Percentiles rank a stretch among this genome's conserved stretches.
phyloP scores from a whole-genome alignment of 192 early-diverging fungal genomes.

The Endogone sp. region DNA sequence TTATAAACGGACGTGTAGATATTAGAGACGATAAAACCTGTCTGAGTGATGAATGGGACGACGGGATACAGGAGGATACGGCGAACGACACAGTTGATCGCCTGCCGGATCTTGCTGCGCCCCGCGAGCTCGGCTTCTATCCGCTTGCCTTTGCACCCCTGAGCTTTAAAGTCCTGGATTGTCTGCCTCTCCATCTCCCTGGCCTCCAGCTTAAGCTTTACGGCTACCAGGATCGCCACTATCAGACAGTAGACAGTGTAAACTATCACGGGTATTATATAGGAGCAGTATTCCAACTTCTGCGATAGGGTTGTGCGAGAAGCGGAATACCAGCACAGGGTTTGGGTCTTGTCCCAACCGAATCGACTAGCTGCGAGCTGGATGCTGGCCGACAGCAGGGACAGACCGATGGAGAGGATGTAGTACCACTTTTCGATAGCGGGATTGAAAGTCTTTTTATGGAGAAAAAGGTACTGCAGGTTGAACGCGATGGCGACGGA shows the following conservation, averaged over 20 bases:
- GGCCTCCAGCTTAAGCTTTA: constrained; percentile 5
- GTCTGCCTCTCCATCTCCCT: constrained; percentile 2
- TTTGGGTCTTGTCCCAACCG: constrained; percentile 6
- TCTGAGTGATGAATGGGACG: constrained; percentile 12
- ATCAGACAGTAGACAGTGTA: constrained; percentile 11
- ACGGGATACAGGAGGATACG: constrained; percentile 16
- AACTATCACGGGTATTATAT: background rate
- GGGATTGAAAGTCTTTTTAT: constrained; percentile 4
- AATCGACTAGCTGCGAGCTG: constrained; percentile 5
- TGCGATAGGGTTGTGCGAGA: background rate
- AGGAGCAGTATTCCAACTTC: constrained; percentile 4
- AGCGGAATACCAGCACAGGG: constrained; percentile 13
- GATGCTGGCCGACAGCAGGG: constrained; percentile 2
- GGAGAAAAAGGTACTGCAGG: constrained; percentile 12
- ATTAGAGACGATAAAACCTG: constrained; percentile 9
- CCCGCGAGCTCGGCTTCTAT: constrained; percentile 7
- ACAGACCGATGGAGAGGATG: background rate
- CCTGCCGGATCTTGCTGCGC: constrained; percentile 1
- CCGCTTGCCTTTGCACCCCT: background rate
- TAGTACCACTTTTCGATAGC: constrained; percentile 9
- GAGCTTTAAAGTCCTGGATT: background rate
- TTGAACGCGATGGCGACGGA: constrained; percentile 18
- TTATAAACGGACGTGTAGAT: constrained; percentile 3
- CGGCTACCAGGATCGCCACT: constrained; percentile 3
- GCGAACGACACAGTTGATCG: constrained; percentile 10